phyloP scores from a whole-genome alignment of 805 yeast genomes.

The Wickerhamiella azymoides region DNA sequence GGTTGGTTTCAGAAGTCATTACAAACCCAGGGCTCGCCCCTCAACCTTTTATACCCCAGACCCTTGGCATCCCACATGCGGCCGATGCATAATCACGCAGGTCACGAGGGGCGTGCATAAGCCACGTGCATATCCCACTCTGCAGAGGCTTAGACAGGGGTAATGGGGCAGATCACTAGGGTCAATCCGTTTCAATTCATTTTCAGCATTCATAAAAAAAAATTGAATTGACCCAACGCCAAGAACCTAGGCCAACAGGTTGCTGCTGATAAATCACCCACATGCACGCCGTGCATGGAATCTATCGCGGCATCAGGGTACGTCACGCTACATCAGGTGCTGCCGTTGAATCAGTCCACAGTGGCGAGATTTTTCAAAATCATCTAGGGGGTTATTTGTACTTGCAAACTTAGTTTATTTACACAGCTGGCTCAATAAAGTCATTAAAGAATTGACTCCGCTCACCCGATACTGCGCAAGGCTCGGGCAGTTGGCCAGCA shows the following conservation, averaged over 20 bases:
- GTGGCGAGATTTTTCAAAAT: no score
- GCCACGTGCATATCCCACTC: background rate
- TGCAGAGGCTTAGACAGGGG: background rate
- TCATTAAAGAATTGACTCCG: constrained; percentile 24
- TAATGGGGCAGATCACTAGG: background rate
- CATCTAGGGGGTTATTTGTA: no score
- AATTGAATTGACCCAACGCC: no score
- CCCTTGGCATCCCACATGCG: background rate
- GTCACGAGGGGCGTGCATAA: background rate
- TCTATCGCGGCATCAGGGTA: no score
- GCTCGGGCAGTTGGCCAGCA: constrained; percentile 22
- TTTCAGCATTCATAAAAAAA: no score
- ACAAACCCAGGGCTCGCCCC: no score
- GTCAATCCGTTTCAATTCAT: no score
- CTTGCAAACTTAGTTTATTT: background rate
- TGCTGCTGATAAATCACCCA: background rate
- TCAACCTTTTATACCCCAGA: background rate
- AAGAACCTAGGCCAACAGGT: background rate
- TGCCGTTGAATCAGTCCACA: no score
- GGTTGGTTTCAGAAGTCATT: background rate
- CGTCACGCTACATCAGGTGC: no score
- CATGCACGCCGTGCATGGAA: background rate
- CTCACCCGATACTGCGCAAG: constrained; percentile 23
- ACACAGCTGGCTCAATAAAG: constrained; percentile 12
- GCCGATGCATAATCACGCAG: background rate